These are phyloP conservation scores for Collybia sordida DNA, from an alignment of 768 basidiomycete species.

Conservation along the genomic window DNA sequence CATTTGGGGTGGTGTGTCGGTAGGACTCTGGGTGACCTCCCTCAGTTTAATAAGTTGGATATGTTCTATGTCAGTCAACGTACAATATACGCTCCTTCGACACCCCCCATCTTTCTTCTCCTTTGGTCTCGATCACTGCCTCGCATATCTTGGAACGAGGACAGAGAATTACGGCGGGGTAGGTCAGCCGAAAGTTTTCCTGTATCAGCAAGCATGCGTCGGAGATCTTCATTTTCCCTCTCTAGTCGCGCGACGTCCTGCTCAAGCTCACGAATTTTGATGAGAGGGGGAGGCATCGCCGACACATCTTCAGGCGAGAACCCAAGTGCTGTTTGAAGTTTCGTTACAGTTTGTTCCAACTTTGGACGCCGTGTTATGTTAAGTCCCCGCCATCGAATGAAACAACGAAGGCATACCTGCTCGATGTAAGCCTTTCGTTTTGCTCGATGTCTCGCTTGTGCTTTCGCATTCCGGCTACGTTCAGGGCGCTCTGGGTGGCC, in stretches of 20 bases:
- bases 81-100: constrained; percentile 59
- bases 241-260: constrained; percentile 72
- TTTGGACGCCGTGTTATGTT: constrained; percentile 24
- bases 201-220: constrained; percentile 59
- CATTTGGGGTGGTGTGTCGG: constrained; percentile 44
- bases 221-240: constrained; percentile 73
- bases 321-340: constrained; percentile 74
- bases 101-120: constrained; percentile 51
- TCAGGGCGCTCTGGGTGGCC: constrained; percentile 67
- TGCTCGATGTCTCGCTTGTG: constrained; percentile 87
- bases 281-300: constrained; percentile 67
- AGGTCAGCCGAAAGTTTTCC: constrained; percentile 38
- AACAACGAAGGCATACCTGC: constrained; percentile 48
- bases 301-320: constrained; percentile 75
- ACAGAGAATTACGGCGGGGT: constrained; percentile 44
- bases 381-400: constrained; percentile 1
- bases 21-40: constrained; percentile 34
- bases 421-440: constrained; percentile 94
- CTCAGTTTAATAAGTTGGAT: too few species aligned
- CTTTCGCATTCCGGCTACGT: constrained; percentile 84
- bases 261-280: constrained; percentile 81
- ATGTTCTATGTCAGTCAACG: constrained; percentile 5
- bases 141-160: constrained; percentile 49
- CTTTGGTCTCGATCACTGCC: constrained; percentile 59
- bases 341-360: constrained; percentile 86